These are phyloP conservation scores for Myxozyma geophila DNA, from an alignment of 805 yeast genomes.

Conservation along the genomic window DNA sequence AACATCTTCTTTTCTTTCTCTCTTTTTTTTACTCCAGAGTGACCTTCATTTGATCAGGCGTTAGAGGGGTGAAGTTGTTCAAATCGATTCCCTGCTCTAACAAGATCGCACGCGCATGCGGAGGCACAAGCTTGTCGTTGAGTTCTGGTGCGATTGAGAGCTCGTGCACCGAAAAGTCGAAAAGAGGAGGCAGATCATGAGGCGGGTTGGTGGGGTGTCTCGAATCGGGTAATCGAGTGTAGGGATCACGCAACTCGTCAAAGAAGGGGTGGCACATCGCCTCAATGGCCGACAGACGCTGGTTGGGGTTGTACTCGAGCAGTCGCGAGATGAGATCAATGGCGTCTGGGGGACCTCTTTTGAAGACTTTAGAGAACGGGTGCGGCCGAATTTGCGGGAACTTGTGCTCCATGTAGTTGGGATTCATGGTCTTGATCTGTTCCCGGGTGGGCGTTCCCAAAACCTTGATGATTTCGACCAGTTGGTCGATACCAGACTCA, in stretches of 20 bases:
- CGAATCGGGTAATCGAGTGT: conserved; percentile 51
- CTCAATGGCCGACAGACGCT: conserved; percentile 76
- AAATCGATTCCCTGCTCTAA: conserved; percentile 50
- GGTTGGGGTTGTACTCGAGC: conserved; percentile 87
- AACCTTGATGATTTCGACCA: conserved; percentile 93
- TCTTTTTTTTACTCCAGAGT: conserved; percentile 21
- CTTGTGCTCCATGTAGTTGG: conserved; percentile 95
- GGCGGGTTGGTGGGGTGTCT: conserved; percentile 67
- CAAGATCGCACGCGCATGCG: conserved; percentile 50
- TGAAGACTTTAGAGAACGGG: conserved; percentile 66
- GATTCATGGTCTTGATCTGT: conserved; percentile 92
- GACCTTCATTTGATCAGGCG: conserved; percentile 41
- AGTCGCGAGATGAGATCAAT: conserved; percentile 80
- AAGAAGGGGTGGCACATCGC: conserved; percentile 89
- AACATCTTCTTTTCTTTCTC: not conserved
- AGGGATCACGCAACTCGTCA: conserved; percentile 72
- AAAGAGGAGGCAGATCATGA: conserved; percentile 77
- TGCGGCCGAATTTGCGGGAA: conserved; percentile 68
- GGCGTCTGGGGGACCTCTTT: conserved; percentile 82
- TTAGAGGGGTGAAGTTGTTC: conserved; percentile 63
- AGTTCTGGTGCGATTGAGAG: conserved; percentile 52
- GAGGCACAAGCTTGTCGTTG: conserved; percentile 48
- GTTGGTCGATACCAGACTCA: conserved; percentile 95
- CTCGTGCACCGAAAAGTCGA: conserved; percentile 70
- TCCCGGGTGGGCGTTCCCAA: conserved; percentile 94